Conservation (phyloP, 176 grass and related monocot genomes). For the Themeda triandra region DNA sequence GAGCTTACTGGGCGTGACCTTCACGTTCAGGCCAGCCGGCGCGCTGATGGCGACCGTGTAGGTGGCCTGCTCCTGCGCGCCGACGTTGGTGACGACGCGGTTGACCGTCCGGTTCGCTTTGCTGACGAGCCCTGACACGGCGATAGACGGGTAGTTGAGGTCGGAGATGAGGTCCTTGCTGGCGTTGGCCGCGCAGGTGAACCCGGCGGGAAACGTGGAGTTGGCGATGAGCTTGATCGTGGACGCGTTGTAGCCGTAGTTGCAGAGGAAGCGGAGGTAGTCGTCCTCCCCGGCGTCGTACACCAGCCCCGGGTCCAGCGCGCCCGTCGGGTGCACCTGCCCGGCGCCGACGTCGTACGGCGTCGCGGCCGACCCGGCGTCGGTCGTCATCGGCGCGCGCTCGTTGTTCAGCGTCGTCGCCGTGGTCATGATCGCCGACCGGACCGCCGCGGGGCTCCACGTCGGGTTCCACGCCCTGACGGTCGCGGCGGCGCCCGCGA, state of each 20-base stretch:
- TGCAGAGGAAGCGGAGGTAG: constrained; percentile 75
- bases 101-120: constrained; percentile 20
- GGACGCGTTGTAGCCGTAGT: constrained; percentile 68
- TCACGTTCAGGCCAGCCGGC: constrained; percentile 54
- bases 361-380: constrained; percentile 49
- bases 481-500: constrained; percentile 59
- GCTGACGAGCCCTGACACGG: constrained; percentile 34
- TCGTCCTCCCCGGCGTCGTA: constrained; percentile 58
- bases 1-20: constrained; percentile 66
- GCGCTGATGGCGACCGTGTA: constrained; percentile 47
- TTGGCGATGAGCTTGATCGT: constrained; percentile 55
- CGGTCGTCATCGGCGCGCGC: constrained; percentile 38
- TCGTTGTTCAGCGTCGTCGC: constrained; percentile 66
- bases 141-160: constrained; percentile 86
- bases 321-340: constrained; percentile 59
- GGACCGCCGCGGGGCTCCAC: constrained; percentile 77
- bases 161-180: constrained; percentile 78
- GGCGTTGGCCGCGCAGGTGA: constrained; percentile 55
- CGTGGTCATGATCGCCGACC: constrained; percentile 89
- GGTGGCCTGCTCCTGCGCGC: constrained; percentile 33
- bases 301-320: constrained; percentile 73
- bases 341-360: constrained; percentile 71
- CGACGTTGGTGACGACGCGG: constrained; percentile 63
- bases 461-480: constrained; percentile 77
- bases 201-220: constrained; percentile 32